Base-by-base conservation (phyloP, 2,329 filamentous ascomycete species). In the Penicillium glabrum region DNA sequence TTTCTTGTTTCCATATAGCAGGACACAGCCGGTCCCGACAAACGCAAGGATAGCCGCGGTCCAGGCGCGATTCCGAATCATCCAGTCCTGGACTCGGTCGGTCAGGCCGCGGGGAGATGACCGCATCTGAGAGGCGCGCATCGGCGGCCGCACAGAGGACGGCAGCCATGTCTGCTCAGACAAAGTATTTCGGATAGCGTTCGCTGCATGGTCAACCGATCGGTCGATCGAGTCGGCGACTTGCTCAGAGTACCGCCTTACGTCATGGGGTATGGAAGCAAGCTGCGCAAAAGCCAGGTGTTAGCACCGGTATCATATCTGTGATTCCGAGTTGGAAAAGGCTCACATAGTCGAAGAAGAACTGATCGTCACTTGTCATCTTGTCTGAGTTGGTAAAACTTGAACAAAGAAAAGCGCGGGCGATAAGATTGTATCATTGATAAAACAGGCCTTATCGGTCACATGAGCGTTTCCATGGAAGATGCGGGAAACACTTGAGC, bases 291-390 rank as follows among this genome's bases (percentile, higher is more conserved):
- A 47, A 47, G 48, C 29, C 37, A 24, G 41, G 16, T 51, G 56
- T 69, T 33, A 69, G 58, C 33, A 26, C 35, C 21, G 5, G 26
- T 2, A 13, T 27, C 8, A 29, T 14, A 8, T 3, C 9, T 8
- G 5, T 19, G 24, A 2, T 9, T 3, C n/a, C 2, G 6, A 1
- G 31, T 11, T 24, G 5, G 1, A 33, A 29, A 26, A 10, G 21
- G 23, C 87, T 80, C 78, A 93, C 89, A 71, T 89, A 82, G 76
- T 91, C 89, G 63, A 91, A 78, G 70, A 93, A 89, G 67, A 89
- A 86, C 77, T 91, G 87, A 71, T 91, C 89, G 72, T 93, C 89
- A 71, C 85, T 86, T 64, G 89, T 88, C 90, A 93, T 93, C 64
- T 70, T 83, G 75, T 55, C 26, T 56, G 27, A 54, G 55, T 54